Base-by-base conservation (phyloP, 2,329 filamentous ascomycete species). In the Botrytis cinerea region DNA sequence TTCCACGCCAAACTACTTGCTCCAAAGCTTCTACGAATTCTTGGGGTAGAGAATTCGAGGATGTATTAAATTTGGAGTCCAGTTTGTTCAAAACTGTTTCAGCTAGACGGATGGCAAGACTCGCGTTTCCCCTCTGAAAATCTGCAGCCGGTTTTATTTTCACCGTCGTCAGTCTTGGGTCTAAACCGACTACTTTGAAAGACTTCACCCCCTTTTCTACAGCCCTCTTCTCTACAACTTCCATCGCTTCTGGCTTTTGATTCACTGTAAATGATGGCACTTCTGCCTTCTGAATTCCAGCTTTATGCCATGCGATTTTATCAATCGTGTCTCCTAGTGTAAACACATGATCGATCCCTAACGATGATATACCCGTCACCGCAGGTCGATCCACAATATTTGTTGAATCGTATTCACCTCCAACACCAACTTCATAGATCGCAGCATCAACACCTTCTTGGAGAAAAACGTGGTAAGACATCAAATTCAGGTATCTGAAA, bases 11-110 rank as follows among this genome's bases (percentile, higher is more conserved):
- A 4, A 90, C 88, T 3, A 94, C 92, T 77, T 89, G 83, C 80
- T 95, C 90, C 1, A 99, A 84, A 0, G 94, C 96, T 22, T 87
- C 85, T 38, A 90, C 84, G 79, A 98, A 93, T 76, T 90, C 87
- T 18, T 83, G 81, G 0, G 93, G 89, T 6, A 70, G 81, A 38
- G 10, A 35, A 5, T 79, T 75, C 0, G 75, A 74, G 18, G 79
- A 76, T 0, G 76, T 57, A 0, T 74, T 75, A 43, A 83, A 80
- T 9, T 73, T 48, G 0, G 83, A 76, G n/a, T 79, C 73, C 0
- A 89, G 75, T 75, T 82, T 86, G 32, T 79, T 75, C 46, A 91
- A 77, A 0, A 84, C 85, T 0, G 84, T 81, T 75, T 88, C 86
- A 0, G 87, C 85, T 8, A 91, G 82, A 1, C 85, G 84, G 22